Evolutionary conservation across 2,329 filamentous ascomycete genomes (phyloP).

Genomic region (Gyromitra esculenta): DNA sequence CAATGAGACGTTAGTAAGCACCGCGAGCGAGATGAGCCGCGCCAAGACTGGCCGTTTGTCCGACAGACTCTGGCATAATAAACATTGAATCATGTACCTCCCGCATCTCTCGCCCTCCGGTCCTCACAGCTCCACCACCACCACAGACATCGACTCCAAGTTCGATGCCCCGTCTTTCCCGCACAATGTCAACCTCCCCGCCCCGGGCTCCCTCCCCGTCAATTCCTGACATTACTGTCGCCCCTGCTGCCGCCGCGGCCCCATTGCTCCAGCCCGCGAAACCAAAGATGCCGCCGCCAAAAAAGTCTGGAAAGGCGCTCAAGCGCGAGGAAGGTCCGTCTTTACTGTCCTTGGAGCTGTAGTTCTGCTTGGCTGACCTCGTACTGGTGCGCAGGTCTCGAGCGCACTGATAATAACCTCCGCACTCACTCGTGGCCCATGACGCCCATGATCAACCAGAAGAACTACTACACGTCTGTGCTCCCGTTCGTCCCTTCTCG

Average conservation of each 20-base stretch:
- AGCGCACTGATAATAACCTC: conserved; percentile 98
- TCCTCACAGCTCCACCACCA: background rate
- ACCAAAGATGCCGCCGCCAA: conserved; percentile 59
- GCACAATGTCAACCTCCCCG: background rate
- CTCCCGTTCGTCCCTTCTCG: conserved; percentile 29
- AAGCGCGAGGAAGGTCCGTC: conserved; percentile 68
- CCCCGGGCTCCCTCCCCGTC: conserved; percentile 38
- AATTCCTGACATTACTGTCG: conserved; percentile 43
- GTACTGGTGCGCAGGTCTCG: conserved; percentile 72
- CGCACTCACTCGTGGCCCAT: conserved; percentile 94
- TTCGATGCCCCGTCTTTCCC: background rate
- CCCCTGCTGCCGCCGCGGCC: conserved; percentile 5
- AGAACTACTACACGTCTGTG: conserved; percentile 96
- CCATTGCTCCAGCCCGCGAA: conserved; percentile 27
- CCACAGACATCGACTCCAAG: background rate
- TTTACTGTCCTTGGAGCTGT: background rate
- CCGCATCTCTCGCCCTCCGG: background rate
- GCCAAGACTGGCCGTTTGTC: conserved; percentile 5
- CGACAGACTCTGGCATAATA: background rate
- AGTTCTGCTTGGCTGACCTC: conserved; percentile 23
- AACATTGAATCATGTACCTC: conserved; percentile 8
- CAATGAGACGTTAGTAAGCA: background rate
- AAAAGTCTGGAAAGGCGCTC: conserved; percentile 72
- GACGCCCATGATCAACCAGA: conserved; percentile 94
- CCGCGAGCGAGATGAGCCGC: background rate